Evolutionary conservation across 768 basidiomycete genomes (phyloP).

Genomic region (Suillus clintonianus): DNA sequence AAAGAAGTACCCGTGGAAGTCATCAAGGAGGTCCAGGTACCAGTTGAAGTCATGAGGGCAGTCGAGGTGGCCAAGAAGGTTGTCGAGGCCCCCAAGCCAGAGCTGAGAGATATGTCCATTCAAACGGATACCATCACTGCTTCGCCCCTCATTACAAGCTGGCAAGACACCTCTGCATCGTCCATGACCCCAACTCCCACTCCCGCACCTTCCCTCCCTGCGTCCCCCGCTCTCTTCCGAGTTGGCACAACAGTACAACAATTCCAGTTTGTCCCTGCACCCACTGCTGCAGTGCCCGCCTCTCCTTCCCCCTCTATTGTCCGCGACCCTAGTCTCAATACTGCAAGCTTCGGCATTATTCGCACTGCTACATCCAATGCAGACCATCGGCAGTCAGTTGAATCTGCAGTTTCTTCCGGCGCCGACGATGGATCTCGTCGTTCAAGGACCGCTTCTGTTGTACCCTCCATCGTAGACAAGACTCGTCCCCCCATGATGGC

Average conservation of each 20-base stretch:
- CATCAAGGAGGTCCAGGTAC: slow-evolving; percentile 28
- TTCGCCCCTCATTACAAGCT: slow-evolving; percentile 30
- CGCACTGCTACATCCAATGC: slow-evolving; percentile 54
- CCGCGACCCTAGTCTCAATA: slow-evolving; percentile 53
- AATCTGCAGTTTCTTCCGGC: slow-evolving; percentile 61
- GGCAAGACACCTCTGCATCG: slow-evolving; percentile 27
- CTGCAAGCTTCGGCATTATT: slow-evolving; percentile 37
- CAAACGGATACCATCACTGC: slow-evolving; percentile 66
- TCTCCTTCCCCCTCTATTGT: slow-evolving; percentile 39
- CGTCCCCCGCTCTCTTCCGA: slow-evolving; percentile 50
- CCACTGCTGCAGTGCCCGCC: slow-evolving; percentile 26
- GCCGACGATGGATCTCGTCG: slow-evolving; percentile 50
- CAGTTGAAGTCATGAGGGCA: slow-evolving; percentile 38
- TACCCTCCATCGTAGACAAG: slow-evolving; percentile 64
- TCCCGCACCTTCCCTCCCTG: slow-evolving; percentile 26
- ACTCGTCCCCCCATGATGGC: slow-evolving; percentile 84
- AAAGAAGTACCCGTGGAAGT: slow-evolving; percentile 17
- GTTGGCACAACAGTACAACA: slow-evolving; percentile 58
- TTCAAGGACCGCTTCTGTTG: slow-evolving; percentile 64
- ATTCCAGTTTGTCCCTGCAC: slow-evolving; percentile 64
- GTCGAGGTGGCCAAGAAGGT: slow-evolving; percentile 24
- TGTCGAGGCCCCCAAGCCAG: slow-evolving; percentile 52
- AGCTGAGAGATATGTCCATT: slow-evolving; percentile 71
- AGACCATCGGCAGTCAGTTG: slow-evolving; percentile 72
- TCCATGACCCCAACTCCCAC: slow-evolving; percentile 37